Percentiles rank a stretch among this genome's conserved stretches.
phyloP scores from a whole-genome alignment of 2,329 filamentous ascomycete species.

The Venturia oleaginea region DNA sequence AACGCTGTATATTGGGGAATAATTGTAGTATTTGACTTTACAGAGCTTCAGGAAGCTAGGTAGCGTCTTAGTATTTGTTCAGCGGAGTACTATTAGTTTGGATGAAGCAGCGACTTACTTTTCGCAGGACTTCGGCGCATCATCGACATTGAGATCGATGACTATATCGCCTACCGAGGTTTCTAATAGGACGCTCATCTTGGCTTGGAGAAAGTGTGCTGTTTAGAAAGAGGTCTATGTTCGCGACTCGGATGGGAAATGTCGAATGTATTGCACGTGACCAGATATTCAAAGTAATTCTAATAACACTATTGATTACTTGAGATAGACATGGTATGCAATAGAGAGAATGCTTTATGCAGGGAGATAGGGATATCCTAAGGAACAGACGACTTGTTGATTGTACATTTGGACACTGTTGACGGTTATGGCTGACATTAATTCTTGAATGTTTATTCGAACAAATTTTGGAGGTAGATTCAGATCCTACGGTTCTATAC shows the following conservation, averaged over 20 bases:
- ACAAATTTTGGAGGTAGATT: not conserved
- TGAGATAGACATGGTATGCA: too few relatives aligned
- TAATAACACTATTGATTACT: too few relatives aligned
- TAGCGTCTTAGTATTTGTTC: not conserved
- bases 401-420: too few relatives aligned
- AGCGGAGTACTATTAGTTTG: constrained; percentile 15
- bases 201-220: not conserved
- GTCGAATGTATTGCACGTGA: too few relatives aligned
- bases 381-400: too few relatives aligned
- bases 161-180: constrained; percentile 91
- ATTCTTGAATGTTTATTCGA: not conserved
- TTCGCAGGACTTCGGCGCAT: constrained; percentile 84
- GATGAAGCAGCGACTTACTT: constrained; percentile 56
- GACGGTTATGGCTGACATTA: too few relatives aligned
- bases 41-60: constrained; percentile 86
- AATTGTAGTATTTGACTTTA: constrained; percentile 99
- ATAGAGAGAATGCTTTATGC: too few relatives aligned
- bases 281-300: too few relatives aligned
- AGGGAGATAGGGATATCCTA: too few relatives aligned
- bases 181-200: constrained; percentile 89
- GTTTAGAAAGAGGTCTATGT: not conserved
- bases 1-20: constrained; percentile 80
- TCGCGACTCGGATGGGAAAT: not conserved
- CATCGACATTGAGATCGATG: constrained; percentile 82
- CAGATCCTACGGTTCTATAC: not conserved